A percentile compares a stretch with the other conserved stretches of the same genome.
phyloP scores from a whole-genome alignment of 169 alveolate species.

The Perkinsus olseni region DNA sequence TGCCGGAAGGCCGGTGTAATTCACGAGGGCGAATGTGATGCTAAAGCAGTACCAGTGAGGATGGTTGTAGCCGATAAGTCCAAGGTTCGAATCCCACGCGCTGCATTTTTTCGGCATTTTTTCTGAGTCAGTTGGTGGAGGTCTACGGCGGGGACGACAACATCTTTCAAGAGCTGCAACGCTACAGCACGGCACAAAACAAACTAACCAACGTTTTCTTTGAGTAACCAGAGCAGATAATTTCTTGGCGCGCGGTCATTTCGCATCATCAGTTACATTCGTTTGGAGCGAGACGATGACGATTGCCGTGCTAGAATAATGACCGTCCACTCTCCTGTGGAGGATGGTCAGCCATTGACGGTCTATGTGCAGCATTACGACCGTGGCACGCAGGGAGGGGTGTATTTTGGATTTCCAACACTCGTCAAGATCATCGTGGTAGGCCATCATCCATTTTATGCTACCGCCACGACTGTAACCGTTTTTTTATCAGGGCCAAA shows the following conservation, averaged over 20 bases:
- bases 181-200: background rate
- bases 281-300: background rate
- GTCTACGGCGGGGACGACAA: background rate
- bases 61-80: background rate
- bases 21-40: background rate
- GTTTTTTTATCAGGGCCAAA: background rate
- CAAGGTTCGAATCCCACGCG: background rate
- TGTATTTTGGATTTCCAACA: background rate
- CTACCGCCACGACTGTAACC: no score
- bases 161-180: background rate
- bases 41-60: background rate
- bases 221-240: background rate
- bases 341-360: background rate
- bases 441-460: no score
- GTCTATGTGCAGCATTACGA: background rate
- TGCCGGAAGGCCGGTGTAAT: background rate
- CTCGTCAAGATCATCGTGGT: background rate
- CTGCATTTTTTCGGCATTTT: background rate
- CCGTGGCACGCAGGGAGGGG: background rate
- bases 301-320: background rate
- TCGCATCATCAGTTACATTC: background rate
- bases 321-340: background rate
- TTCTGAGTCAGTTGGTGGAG: background rate
- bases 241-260: background rate
- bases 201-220: background rate